Percentiles rank a stretch among this genome's conserved stretches.
Conservation (phyloP, 2,329 filamentous ascomycete genomes). For the Elsinoe ampelina region DNA sequence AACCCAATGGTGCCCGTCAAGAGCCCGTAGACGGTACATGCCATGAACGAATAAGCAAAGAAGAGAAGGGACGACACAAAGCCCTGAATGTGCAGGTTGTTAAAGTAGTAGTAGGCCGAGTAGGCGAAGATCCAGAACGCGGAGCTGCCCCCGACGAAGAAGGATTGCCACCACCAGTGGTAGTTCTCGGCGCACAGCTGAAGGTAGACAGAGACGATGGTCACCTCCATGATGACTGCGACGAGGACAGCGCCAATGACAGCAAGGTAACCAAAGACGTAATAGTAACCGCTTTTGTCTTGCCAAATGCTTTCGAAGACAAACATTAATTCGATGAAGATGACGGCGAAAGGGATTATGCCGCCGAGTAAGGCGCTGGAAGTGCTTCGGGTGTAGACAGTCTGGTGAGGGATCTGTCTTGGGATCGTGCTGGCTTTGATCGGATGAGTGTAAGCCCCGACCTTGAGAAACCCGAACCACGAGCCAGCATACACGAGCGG, state of each 20-base stretch:
- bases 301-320: conserved; percentile 83
- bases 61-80: conserved; percentile 73
- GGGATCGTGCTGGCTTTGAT: conserved; percentile 64
- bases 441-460: conserved; percentile 67
- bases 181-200: conserved; percentile 80
- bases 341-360: conserved; percentile 72
- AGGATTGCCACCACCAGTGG: conserved; percentile 89
- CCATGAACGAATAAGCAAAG: conserved; percentile 76
- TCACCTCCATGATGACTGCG: conserved; percentile 72
- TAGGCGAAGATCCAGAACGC: conserved; percentile 76
- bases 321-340: conserved; percentile 80
- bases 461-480: conserved; percentile 63
- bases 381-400: conserved; percentile 62
- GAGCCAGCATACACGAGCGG: conserved; percentile 74
- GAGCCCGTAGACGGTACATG: conserved; percentile 71
- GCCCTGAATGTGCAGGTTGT: conserved; percentile 70
- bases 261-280: conserved; percentile 77
- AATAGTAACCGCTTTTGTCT: conserved; percentile 86
- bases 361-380: conserved; percentile 63
- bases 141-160: conserved; percentile 67
- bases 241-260: conserved; percentile 64
- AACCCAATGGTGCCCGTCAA: conserved; percentile 79
- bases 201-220: conserved; percentile 72
- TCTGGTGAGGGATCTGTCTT: conserved; percentile 63
- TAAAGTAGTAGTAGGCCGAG: conserved; percentile 74